Evolutionary conservation across 495 filamentous ascomycete species (phyloP), one percentile per base, ranked within the genome.

Genomic region (Aspergillus hancockii): DNA sequence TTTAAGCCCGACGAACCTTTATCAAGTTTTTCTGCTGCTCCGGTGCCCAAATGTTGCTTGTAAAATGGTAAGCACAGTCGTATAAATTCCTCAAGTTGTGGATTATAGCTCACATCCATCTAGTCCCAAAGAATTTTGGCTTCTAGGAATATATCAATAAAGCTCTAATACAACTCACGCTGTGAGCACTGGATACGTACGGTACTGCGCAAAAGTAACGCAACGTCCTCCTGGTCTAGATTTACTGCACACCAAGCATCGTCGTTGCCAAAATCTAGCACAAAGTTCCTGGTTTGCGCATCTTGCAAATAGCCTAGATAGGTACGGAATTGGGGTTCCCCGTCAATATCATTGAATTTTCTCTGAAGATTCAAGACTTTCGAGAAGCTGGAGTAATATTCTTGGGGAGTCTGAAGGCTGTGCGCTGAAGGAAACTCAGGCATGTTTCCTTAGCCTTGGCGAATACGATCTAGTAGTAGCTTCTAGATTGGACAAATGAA

Each of bases 21-120:
- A 91, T 79, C 1, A 78, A 64, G 0, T 81, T 74, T 36, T 70
- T 76, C 59, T 92, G 88, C 30, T 74, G 66, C 59, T 85, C 82
- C 10, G 88, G 89, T 49, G 79, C 72, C 87, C 88, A 93, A n/a
- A 92, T 81, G 62, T 91, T 89, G 55, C 86, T 88, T 56, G 8
- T 19, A n/a, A 0, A 3, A 34, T 16, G 12, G 43, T 49, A 30
- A 46, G 54, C 13, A 4, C n/a, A 16, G 31, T 23, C 7, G 34
- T 36, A 52, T 18, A 14, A 32, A 36, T 2, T n/a, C 5, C 19
- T n/a, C 18, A 13, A 36, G 25, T 22, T 6, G 9, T n/a, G 45
- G 36, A 30, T 21, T 31, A 2, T 28, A 19, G 69, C 82, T 68
- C 77, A 87, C 84, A 92, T 90, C 90, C 89, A 93, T 68, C 89